Conservation (phyloP, 2,329 filamentous ascomycete species). For the Ceratocystis albifundus region DNA sequence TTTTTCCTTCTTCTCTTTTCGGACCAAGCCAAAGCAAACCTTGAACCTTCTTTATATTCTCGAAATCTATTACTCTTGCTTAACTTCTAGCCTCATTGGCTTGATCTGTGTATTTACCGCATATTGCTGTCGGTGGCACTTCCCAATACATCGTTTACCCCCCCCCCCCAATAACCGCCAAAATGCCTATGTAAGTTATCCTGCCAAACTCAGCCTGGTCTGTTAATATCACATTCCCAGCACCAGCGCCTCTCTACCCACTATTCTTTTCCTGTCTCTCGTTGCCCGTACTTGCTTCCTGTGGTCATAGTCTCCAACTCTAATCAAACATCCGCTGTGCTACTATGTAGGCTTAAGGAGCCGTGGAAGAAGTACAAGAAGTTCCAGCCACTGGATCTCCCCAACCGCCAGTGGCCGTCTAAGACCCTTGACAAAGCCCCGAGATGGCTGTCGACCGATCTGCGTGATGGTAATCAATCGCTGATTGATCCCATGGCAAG, state of each 20-base stretch:
- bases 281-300: background rate
- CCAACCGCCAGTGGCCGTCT: conserved; percentile 70
- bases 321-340: no score
- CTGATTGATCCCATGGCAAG: conserved; percentile 83
- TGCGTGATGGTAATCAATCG: conserved; percentile 90
- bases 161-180: background rate
- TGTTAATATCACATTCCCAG: background rate
- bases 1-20: background rate
- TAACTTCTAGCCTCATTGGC: background rate
- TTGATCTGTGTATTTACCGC: background rate
- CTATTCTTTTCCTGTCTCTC: background rate
- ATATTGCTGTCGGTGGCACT: background rate
- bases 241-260: background rate
- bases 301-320: conserved; percentile 7
- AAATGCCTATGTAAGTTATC: conserved; percentile 23
- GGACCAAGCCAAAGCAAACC: no score
- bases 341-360: conserved; percentile 51
- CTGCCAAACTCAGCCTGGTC: background rate
- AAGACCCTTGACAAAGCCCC: conserved; percentile 75
- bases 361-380: conserved; percentile 65
- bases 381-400: conserved; percentile 49
- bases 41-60: no score
- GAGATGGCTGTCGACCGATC: conserved; percentile 78
- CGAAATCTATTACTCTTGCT: no score
- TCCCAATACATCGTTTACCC: background rate